Conservation (phyloP, 192 early-diverging fungal species). For the Gorgonomyces haynaldii region DNA sequence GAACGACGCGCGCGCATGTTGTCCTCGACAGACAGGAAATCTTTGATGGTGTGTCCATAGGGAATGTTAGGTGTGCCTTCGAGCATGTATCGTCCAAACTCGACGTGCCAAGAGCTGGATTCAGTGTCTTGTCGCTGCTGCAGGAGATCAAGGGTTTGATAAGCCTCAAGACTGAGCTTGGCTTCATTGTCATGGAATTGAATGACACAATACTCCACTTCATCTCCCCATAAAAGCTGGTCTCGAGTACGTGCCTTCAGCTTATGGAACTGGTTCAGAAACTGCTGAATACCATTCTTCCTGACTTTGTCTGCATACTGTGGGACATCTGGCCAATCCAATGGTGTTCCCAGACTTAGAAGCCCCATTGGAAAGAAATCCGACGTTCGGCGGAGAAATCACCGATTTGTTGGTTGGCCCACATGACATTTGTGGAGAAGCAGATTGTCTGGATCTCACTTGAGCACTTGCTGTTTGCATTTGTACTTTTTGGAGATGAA, state of each 20-base stretch:
- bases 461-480: too few species aligned
- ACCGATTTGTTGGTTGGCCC: neutral
- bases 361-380: conserved; percentile 68
- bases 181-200: conserved; percentile 65
- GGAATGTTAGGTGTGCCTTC: conserved; percentile 89
- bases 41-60: conserved; percentile 70
- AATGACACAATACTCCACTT: conserved; percentile 94
- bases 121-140: conserved; percentile 43
- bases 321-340: conserved; percentile 87
- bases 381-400: neutral
- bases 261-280: conserved; percentile 72
- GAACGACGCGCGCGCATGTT: conserved; percentile 56
- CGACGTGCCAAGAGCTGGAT: conserved; percentile 87
- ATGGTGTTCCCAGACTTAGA: conserved; percentile 86
- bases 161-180: conserved; percentile 65
- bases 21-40: conserved; percentile 70
- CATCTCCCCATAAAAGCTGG: conserved; percentile 89
- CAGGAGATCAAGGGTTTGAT: conserved; percentile 64
- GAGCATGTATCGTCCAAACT: conserved; percentile 95
- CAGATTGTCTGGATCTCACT: too few species aligned
- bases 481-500: too few species aligned
- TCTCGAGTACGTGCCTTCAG: conserved; percentile 73
- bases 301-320: conserved; percentile 77
- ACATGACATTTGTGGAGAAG: too few species aligned
- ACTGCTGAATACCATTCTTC: conserved; percentile 84